Evolutionary conservation across 2,329 filamentous ascomycete genomes (phyloP), one percentile per base, ranked within the genome.

Genomic region (Diaporthe humulicola): DNA sequence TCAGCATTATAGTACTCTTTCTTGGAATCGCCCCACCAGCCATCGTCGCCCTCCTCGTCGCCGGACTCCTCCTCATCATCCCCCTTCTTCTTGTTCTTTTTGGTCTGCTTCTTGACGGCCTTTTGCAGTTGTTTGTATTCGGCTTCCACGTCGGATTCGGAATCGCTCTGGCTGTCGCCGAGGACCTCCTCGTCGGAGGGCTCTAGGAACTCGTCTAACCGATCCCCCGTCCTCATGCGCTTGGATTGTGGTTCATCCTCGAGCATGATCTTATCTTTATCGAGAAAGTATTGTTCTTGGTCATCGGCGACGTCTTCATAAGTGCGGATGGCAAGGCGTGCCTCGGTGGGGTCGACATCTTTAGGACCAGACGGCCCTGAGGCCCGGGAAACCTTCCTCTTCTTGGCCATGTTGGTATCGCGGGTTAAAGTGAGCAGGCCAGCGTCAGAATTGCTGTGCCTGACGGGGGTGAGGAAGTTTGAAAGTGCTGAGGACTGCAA

Each of bases 1-100:
- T 99, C 96, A 78, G 95, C 94, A 85, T 98, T 90, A 85, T 99
- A 99, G 85, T 98, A 98, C 79, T 98, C 96, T 76, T 93, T 93
- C 82, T 91, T 96, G 3, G 94, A 95, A 6, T 93, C 90, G 40
- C 96, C 97, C 96, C 97, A 98, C 81, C 92, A 96, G 56, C 91
- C 92, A 70, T 91, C 88, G 56, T 91, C 91, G 3, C 86, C 87
- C 38, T 90, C 88, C 25, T 89, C 90, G 4, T 87, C 89, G 50
- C 89, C 86, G 73, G 87, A 88, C 30, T 87, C 81, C 10, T 82
- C 82, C 58, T 82, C 81, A 8, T 83, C 88, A 71, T 91, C 85
- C 3, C 91, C 88, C 80, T 94, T 83, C 77, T 91, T 86, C 19
- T 77, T 78, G 38, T 77, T 77, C 76, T 77, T 84, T 73, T 89